Conservation (phyloP, 73 alveolate genomes). For the Paramecium sexaurelia region DNA sequence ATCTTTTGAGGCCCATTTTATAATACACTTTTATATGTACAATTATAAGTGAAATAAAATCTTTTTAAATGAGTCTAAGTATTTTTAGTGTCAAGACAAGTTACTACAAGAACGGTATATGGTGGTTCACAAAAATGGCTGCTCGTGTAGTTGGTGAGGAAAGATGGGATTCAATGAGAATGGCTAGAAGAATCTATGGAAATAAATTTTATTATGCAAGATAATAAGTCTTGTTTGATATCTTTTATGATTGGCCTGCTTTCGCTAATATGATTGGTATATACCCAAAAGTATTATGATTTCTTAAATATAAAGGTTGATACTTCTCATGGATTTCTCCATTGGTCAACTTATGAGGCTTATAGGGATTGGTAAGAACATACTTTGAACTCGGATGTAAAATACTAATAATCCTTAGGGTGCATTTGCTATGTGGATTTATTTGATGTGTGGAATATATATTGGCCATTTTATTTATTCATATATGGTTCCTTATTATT, state of each 20-base stretch:
- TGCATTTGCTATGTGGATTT: conserved; percentile 68
- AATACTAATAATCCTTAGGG: not conserved
- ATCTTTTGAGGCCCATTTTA: not conserved
- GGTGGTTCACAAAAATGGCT: conserved; percentile 68
- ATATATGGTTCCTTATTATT: conserved; percentile 64
- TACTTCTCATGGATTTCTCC: conserved; percentile 66
- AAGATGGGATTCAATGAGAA: conserved; percentile 62
- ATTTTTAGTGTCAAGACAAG: conserved; percentile 44
- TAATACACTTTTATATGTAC: not conserved
- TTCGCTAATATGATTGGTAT: conserved; percentile 69
- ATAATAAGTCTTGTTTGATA: conserved; percentile 52
- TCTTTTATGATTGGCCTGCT: conserved; percentile 63
- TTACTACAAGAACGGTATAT: conserved; percentile 60
- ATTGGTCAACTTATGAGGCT: conserved; percentile 52
- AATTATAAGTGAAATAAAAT: not conserved
- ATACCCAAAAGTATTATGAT: conserved; percentile 56
- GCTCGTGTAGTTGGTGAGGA: conserved; percentile 65
- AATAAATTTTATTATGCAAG: conserved; percentile 66
- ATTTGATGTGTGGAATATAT: conserved; percentile 53
- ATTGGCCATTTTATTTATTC: conserved; percentile 42
- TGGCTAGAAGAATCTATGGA: conserved; percentile 52
- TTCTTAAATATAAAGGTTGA: not conserved
- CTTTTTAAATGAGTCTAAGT: conserved; percentile 49
- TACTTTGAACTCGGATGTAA: conserved; percentile 64
- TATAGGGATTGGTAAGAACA: conserved; percentile 71